A percentile compares a stretch with the other conserved stretches of the same genome.
Evolutionary conservation across 176 grass and related monocot species (phyloP).

Genomic region (Musa itinerans): DNA sequence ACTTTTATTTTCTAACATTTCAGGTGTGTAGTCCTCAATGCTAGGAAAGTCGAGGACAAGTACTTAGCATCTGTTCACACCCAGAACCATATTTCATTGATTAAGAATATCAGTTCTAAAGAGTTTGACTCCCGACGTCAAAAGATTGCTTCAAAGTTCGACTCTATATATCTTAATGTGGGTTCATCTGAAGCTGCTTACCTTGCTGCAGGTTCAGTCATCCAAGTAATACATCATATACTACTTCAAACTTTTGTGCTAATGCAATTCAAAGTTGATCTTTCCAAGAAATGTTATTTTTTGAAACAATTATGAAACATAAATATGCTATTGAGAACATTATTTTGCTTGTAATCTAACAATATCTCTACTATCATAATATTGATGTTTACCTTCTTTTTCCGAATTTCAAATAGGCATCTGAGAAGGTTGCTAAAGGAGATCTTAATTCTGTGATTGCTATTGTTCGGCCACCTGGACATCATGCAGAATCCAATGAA

Average conservation of each 20-base stretch:
- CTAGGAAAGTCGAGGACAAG: conserved; percentile 66
- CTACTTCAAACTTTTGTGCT: not conserved
- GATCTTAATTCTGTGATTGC: conserved; percentile 85
- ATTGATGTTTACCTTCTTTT: conserved; percentile 12
- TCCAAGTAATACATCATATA: conserved; percentile 36
- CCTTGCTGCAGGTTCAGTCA: conserved; percentile 79
- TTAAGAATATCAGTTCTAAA: conserved; percentile 70
- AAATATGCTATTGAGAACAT: not conserved
- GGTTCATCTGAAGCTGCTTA: conserved; percentile 87
- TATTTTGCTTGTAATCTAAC: not conserved
- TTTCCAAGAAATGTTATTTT: not conserved
- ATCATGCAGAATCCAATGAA: conserved; percentile 79
- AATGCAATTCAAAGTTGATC: not conserved
- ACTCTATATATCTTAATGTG: conserved; percentile 91
- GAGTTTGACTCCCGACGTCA: conserved; percentile 49
- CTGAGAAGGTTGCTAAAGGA: conserved; percentile 75
- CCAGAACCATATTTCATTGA: conserved; percentile 61
- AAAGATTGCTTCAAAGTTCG: conserved; percentile 53
- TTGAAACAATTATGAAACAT: not conserved
- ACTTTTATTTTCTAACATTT: conserved; percentile 13
- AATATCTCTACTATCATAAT: not conserved
- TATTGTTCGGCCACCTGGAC: conserved; percentile 87
- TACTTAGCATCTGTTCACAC: conserved; percentile 68
- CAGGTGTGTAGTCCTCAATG: conserved; percentile 54
- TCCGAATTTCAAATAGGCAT: conserved; percentile 40